Conservation (phyloP, 805 yeast genomes). For the Myxozyma mucilagina region DNA sequence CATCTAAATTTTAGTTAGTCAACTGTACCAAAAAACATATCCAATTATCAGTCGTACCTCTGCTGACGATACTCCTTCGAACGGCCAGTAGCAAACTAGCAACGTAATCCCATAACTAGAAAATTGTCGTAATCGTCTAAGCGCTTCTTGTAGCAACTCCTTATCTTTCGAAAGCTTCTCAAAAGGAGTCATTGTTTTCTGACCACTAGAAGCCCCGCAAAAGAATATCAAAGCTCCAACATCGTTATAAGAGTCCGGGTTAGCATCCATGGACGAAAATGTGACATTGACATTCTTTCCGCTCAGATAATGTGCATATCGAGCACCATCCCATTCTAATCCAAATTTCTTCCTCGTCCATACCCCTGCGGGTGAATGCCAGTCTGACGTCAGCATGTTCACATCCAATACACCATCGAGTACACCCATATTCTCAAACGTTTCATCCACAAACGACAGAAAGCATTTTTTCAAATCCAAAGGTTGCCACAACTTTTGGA, state of each 20-base stretch:
- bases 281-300: conserved; percentile 40
- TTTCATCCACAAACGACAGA: conserved; percentile 36
- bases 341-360: conserved; percentile 53
- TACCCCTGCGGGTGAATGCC: conserved; percentile 48
- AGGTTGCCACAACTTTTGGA: conserved; percentile 52
- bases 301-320: conserved; percentile 39
- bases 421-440: conserved; percentile 37
- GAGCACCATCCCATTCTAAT: conserved; percentile 41
- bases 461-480: conserved; percentile 45
- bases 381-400: conserved; percentile 50
- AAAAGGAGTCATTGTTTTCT: conserved; percentile 18
- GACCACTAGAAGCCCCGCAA: conserved; percentile 48
- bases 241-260: conserved; percentile 44
- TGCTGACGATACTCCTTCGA: conserved; percentile 10
- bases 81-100: conserved; percentile 47
- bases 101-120: conserved; percentile 47
- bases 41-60: conserved; percentile 5
- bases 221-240: conserved; percentile 53
- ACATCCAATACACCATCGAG: conserved; percentile 41
- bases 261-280: conserved; percentile 48
- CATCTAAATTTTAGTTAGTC: background rate
- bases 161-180: conserved; percentile 46
- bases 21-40: background rate
- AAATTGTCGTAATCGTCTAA: conserved; percentile 41
- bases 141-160: conserved; percentile 42